These are phyloP conservation scores for Calonectria montana DNA, from an alignment of 2,329 filamentous ascomycete genomes.

Conservation along the genomic window DNA sequence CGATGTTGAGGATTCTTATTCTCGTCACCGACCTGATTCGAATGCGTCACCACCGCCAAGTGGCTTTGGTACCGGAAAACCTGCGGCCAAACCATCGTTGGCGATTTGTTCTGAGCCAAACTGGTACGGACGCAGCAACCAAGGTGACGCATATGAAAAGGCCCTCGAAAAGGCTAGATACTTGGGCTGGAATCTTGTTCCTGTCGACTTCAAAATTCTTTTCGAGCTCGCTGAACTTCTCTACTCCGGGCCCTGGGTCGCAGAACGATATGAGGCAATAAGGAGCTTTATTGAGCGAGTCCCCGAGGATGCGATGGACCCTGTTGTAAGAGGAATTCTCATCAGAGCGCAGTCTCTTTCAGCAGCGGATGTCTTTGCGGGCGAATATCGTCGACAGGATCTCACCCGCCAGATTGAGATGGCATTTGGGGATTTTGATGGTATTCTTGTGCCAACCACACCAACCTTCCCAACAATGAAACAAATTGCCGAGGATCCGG, in stretches of 20 bases:
- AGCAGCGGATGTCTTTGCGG: slow-evolving; percentile 59
- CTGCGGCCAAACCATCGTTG: slow-evolving; percentile 43
- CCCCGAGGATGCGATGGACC: slow-evolving; percentile 47
- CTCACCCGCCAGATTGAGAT: slow-evolving; percentile 55
- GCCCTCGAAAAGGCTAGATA: slow-evolving; percentile 51
- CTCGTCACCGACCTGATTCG: slow-evolving; percentile 51
- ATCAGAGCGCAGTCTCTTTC: slow-evolving; percentile 53
- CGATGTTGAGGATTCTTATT: slow-evolving; percentile 63
- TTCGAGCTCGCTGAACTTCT: slow-evolving; percentile 64
- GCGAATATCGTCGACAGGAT: slow-evolving; percentile 50
- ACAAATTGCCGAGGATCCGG: slow-evolving; percentile 62
- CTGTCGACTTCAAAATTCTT: slow-evolving; percentile 61
- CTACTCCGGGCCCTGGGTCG: slow-evolving; percentile 68
- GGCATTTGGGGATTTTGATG: slow-evolving; percentile 56
- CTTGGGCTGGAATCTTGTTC: slow-evolving; percentile 54
- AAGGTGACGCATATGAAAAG: slow-evolving; percentile 56
- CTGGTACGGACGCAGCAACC: slow-evolving; percentile 49
- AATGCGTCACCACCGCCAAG: neutral
- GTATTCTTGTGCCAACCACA: slow-evolving; percentile 66
- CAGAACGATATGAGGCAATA: slow-evolving; percentile 66
- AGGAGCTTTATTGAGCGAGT: slow-evolving; percentile 54
- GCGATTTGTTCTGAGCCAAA: slow-evolving; percentile 55
- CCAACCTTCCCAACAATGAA: slow-evolving; percentile 63
- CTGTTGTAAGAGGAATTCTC: slow-evolving; percentile 49
- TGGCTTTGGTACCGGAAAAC: slow-evolving; percentile 46